Percentiles rank a stretch among this genome's conserved stretches.
phyloP scores from a whole-genome alignment of 805 yeast species.

The Maudiozyma saulgeensis region DNA sequence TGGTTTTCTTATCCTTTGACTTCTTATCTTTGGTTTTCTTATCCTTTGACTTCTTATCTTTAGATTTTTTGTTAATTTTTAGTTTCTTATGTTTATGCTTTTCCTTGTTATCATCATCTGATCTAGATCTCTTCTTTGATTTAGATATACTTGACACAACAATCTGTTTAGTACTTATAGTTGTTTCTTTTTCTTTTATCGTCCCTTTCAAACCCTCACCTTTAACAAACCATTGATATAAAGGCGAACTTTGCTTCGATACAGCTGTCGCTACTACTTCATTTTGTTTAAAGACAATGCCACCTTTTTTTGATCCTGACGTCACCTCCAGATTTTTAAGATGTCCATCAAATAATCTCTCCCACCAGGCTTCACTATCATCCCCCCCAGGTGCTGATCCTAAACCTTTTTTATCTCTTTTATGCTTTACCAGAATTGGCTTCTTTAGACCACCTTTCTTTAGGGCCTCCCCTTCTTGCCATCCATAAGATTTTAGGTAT shows the following conservation, averaged over 20 bases:
- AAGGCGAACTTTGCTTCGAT: constrained; percentile 51
- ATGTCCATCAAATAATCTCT: constrained; percentile 86
- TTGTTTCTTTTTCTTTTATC: constrained; percentile 31
- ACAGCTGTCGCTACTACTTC: constrained; percentile 38
- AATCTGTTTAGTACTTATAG: constrained; percentile 4
- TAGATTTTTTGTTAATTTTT: constrained; percentile 22
- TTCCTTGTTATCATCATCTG: constrained; percentile 10
- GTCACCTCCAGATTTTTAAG: constrained; percentile 63
- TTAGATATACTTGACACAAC: constrained; percentile 3
- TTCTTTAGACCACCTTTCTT: constrained; percentile 68
- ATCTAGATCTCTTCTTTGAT: constrained; percentile 6
- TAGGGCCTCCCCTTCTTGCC: constrained; percentile 87
- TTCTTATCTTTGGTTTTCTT: constrained; percentile 17
- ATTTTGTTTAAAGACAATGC: constrained; percentile 47
- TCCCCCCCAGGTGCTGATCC: constrained; percentile 61
- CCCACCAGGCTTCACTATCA: constrained; percentile 95
- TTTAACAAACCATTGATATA: constrained; percentile 76
- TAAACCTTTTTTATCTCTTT: constrained; percentile 81
- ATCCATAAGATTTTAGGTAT: constrained; percentile 73
- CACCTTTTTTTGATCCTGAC: constrained; percentile 20
- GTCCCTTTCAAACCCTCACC: constrained; percentile 85
- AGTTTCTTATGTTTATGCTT: constrained; percentile 15
- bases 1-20: constrained; percentile 11
- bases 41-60: constrained; percentile 13
- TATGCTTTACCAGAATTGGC: constrained; percentile 84